These are phyloP conservation scores for Rhododendron molle DNA, from an alignment of 148 eudicot species.

Conservation along the genomic window DNA sequence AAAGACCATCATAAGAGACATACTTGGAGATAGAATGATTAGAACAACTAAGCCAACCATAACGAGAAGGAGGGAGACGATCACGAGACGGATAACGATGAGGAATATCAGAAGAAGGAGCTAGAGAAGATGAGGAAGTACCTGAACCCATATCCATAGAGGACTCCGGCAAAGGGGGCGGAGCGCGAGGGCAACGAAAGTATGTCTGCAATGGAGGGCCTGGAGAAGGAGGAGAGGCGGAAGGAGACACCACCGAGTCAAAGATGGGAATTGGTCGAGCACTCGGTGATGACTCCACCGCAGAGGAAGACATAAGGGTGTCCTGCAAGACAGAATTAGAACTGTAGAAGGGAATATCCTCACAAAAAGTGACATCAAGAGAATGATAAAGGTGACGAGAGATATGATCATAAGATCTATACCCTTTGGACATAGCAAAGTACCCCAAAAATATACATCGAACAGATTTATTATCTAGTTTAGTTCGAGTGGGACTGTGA, in stretches of 20 bases:
- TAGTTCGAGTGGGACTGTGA: too few relatives aligned
- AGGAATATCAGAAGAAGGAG: not conserved
- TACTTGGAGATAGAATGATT: not conserved
- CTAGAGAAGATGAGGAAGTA: too few relatives aligned
- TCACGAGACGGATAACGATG: not conserved
- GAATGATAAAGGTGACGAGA: not conserved
- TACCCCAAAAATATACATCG: not conserved
- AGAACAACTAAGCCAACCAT: not conserved
- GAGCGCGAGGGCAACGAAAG: not conserved
- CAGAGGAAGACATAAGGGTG: not conserved
- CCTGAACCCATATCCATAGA: not conserved
- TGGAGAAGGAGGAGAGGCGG: not conserved
- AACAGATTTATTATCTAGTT: not conserved
- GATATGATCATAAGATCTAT: not conserved
- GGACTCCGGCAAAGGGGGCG: not conserved
- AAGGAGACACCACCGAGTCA: not conserved
- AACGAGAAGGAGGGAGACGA: not conserved
- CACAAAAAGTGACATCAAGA: not conserved
- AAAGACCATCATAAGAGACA: not conserved
- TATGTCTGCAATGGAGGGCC: not conserved
- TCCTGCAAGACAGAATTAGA: not conserved
- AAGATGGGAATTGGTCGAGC: not conserved
- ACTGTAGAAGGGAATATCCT: not conserved
- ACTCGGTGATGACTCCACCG: not conserved
- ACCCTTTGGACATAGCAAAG: not conserved